These are phyloP conservation scores for Colletotrichum abscissum DNA, from an alignment of 2,329 filamentous ascomycete species.

Conservation along the genomic window DNA sequence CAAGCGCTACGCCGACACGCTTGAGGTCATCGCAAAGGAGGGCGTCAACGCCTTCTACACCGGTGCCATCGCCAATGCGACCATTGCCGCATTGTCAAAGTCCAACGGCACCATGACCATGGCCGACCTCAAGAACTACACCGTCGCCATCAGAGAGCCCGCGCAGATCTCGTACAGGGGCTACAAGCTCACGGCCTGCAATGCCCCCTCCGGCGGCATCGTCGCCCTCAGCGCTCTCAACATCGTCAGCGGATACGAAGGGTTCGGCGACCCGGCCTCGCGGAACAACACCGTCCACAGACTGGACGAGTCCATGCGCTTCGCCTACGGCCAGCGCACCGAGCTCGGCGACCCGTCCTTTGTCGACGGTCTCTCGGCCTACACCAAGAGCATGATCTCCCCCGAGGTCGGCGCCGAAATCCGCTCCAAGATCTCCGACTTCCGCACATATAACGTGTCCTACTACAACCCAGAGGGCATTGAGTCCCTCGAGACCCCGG, in stretches of 20 bases:
- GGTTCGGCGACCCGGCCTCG: slow-evolving; percentile 66
- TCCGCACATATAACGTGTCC: slow-evolving; percentile 49
- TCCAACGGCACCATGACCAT: slow-evolving; percentile 82
- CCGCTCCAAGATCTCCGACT: slow-evolving; percentile 57
- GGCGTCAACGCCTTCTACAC: slow-evolving; percentile 78
- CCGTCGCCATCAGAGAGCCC: slow-evolving; percentile 70
- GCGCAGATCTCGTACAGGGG: slow-evolving; percentile 74
- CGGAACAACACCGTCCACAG: slow-evolving; percentile 77
- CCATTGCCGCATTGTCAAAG: slow-evolving; percentile 71
- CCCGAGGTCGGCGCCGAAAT: slow-evolving; percentile 65
- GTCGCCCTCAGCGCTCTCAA: slow-evolving; percentile 81
- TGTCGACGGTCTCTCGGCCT: slow-evolving; percentile 67
- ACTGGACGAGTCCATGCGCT: slow-evolving; percentile 85
- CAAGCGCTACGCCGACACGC: slow-evolving; percentile 78
- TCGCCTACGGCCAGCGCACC: slow-evolving; percentile 80
- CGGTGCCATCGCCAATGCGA: slow-evolving; percentile 76
- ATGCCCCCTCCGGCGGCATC: slow-evolving; percentile 78
- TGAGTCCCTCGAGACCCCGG: slow-evolving; percentile 68
- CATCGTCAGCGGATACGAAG: slow-evolving; percentile 76
- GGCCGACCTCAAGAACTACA: slow-evolving; percentile 79
- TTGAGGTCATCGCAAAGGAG: slow-evolving; percentile 74
- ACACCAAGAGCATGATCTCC: slow-evolving; percentile 75
- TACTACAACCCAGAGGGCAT: slow-evolving; percentile 59
- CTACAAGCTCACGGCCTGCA: slow-evolving; percentile 74
- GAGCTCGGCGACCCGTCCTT: slow-evolving; percentile 83